Base-by-base conservation (phyloP, 2,329 filamentous ascomycete species). In the Hypoxylon sp. region DNA sequence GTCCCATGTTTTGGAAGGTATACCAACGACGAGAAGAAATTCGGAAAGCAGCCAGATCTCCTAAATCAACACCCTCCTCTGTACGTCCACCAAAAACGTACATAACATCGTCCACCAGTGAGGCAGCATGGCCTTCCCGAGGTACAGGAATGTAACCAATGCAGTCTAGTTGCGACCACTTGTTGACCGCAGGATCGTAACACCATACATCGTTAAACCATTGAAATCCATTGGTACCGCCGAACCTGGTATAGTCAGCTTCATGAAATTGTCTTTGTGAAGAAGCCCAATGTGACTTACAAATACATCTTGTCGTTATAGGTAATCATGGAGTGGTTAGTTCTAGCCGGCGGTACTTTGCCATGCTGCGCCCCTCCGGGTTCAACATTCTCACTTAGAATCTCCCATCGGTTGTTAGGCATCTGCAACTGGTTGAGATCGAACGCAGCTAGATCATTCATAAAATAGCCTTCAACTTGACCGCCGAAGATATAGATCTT, bases 171-270 rank as follows among this genome's bases (percentile, higher is more conserved):
- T 95, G 88, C 7, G 84, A 76, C 94, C 94, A 99, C 47, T 81
- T 76, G 70, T 97, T 97, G 34, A 82, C 76, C 46, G 85, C 80
- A 5, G 92, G 89, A 65, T 97, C 93, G 69, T 94, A 99, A 42
- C 87, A 90, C 94, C 94, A 99, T 36, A 99, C 94, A 69, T 99
- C 94, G 70, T 97, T 99, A 76, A 97, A 99, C 95, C 94, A 99
- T 65, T 90, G 86, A 47, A 92, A 84, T 29, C 94, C 94, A 68
- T 99, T 96, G 2, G 94, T 99, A 57, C 94, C 94, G 63, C 94
- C 94, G 69, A 99, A 99, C n/a, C 89, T 94, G 61, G 27, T 26
- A 15, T 16, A 7, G 12, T 64, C 26, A 65, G 61, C 43, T 38
- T 42, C 5, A 45, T 47, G 32, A 51, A 42, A 2, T 23, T 36